Conservation (phyloP, 2,329 filamentous ascomycete species). For the Diaporthe sp. region DNA sequence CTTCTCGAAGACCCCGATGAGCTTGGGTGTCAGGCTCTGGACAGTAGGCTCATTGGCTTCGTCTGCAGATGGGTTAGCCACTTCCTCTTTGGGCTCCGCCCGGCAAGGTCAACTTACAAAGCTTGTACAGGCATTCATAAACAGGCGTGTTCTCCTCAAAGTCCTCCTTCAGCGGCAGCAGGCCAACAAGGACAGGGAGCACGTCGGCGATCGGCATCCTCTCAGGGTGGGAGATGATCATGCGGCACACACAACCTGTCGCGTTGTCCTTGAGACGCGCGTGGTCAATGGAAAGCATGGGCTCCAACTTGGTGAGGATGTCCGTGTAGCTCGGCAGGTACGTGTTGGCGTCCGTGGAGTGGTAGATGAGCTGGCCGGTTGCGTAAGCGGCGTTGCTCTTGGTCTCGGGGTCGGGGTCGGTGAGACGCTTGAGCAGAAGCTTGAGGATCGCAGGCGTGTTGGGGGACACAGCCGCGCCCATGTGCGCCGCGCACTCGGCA, state of each 20-base stretch:
- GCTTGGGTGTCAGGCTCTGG: slow-evolving; percentile 74
- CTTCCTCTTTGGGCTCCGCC: not conserved
- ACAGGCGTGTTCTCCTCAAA: slow-evolving; percentile 97
- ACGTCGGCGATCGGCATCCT: slow-evolving; percentile 83
- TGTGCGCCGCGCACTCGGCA: slow-evolving; percentile 88
- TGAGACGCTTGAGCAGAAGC: slow-evolving; percentile 85
- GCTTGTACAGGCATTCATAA: slow-evolving; percentile 87
- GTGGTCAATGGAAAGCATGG: slow-evolving; percentile 80
- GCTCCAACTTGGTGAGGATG: slow-evolving; percentile 88
- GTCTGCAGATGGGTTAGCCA: slow-evolving; percentile 54
- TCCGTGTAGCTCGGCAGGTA: slow-evolving; percentile 80
- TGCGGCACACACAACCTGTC: slow-evolving; percentile 87
- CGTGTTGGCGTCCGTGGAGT: slow-evolving; percentile 79
- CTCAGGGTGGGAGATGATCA: slow-evolving; percentile 91
- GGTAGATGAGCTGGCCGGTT: slow-evolving; percentile 83
- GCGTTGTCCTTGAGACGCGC: slow-evolving; percentile 92
- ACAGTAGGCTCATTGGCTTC: slow-evolving; percentile 76
- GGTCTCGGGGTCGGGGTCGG: slow-evolving; percentile 89
- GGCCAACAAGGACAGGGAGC: slow-evolving; percentile 80
- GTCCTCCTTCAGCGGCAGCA: slow-evolving; percentile 91
- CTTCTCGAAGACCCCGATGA: slow-evolving; percentile 78
- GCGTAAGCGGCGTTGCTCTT: slow-evolving; percentile 97
- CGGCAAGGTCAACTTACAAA: slow-evolving; percentile 69
- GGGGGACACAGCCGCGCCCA: slow-evolving; percentile 82
- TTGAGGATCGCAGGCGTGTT: slow-evolving; percentile 83